Percentiles rank a stretch among this genome's conserved stretches.
Conservation (phyloP, 2,329 filamentous ascomycete genomes). For the Trichophaea hybrida region DNA sequence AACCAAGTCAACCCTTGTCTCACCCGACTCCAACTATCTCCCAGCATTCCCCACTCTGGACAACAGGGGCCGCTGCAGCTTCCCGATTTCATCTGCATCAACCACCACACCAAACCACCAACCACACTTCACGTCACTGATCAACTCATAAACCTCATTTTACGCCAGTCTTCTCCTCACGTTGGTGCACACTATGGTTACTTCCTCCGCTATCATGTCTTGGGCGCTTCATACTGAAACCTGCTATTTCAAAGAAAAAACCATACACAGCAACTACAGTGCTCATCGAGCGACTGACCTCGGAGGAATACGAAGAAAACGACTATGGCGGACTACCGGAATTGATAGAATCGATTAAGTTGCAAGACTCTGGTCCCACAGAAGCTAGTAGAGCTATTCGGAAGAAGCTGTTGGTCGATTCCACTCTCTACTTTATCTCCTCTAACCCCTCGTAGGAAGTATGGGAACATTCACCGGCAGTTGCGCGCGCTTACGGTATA, state of each 20-base stretch:
- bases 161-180: too few relatives aligned
- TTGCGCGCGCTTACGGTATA: conserved; percentile 60
- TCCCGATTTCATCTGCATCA: too few relatives aligned
- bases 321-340: conserved; percentile 85
- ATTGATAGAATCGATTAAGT: conserved; percentile 80
- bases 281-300: conserved; percentile 76
- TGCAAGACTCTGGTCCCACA: conserved; percentile 71
- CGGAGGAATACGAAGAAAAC: conserved; percentile 78
- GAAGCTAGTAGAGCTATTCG: conserved; percentile 85
- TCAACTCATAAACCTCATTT: too few relatives aligned
- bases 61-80: too few relatives aligned
- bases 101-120: too few relatives aligned
- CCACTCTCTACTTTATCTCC: neutral
- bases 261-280: conserved; percentile 91
- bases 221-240: neutral
- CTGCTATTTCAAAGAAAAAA: conserved; percentile 40
- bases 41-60: too few relatives aligned
- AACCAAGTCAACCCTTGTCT: too few relatives aligned
- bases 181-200: neutral
- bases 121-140: too few relatives aligned
- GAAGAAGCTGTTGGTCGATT: conserved; percentile 62
- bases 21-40: too few relatives aligned
- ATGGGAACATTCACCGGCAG: conserved; percentile 86
- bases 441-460: conserved; percentile 47
- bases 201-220: neutral